These are phyloP conservation scores for Cardamine resedifolia DNA, from an alignment of 345 rosid species.

Conservation along the genomic window DNA sequence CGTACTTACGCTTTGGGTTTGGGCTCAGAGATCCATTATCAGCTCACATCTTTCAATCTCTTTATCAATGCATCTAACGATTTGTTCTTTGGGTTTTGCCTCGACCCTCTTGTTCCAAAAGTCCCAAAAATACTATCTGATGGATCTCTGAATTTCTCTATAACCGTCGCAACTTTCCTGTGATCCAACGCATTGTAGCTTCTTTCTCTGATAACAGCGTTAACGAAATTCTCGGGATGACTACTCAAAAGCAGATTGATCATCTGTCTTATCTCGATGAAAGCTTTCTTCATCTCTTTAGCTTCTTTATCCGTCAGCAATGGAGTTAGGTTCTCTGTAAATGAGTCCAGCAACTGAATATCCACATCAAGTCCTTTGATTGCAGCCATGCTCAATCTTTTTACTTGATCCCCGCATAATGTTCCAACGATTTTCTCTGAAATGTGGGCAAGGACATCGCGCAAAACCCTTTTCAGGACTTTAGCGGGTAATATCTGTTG, in stretches of 20 bases:
- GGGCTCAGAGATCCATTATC: slow-evolving; percentile 29
- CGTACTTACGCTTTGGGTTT: slow-evolving; percentile 36
- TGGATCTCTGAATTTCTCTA: slow-evolving; percentile 90
- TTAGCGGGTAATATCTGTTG: slow-evolving; percentile 85
- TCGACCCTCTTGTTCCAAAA: slow-evolving; percentile 85
- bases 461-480: slow-evolving; percentile 79
- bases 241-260: slow-evolving; percentile 79
- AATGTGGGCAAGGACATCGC: slow-evolving; percentile 81
- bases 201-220: slow-evolving; percentile 85
- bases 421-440: slow-evolving; percentile 77
- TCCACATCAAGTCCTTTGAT: slow-evolving; percentile 82
- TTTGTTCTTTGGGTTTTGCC: slow-evolving; percentile 88
- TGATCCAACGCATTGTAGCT: slow-evolving; percentile 78
- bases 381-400: slow-evolving; percentile 77
- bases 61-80: slow-evolving; percentile 86
- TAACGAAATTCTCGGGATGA: slow-evolving; percentile 86
- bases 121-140: slow-evolving; percentile 88
- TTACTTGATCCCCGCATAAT: slow-evolving; percentile 70
- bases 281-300: slow-evolving; percentile 78
- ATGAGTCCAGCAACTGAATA: slow-evolving; percentile 77
- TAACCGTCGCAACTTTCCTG: slow-evolving; percentile 70
- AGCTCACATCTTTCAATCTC: slow-evolving; percentile 88
- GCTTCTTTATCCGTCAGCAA: slow-evolving; percentile 73
- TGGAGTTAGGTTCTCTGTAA: slow-evolving; percentile 73
- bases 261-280: slow-evolving; percentile 78